Base-by-base conservation (phyloP, 2,329 filamentous ascomycete genomes). In the Aspergillus latus region DNA sequence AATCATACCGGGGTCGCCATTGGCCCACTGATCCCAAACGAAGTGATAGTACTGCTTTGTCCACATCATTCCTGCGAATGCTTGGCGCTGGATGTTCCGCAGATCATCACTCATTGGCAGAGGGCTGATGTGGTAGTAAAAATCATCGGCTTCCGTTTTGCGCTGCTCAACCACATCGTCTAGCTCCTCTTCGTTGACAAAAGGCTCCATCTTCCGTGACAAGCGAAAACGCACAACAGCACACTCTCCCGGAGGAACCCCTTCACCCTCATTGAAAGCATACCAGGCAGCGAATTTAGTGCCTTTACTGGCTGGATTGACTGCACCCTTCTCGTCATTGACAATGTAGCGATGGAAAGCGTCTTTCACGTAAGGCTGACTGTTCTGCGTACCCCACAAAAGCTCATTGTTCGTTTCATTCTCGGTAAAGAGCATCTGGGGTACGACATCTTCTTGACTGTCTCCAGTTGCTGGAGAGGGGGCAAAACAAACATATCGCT, bases 31-130 rank as follows among this genome's bases (percentile, higher is more conserved):
- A 62, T 97, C 92, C 91, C 92, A 97, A 66, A 97, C 86, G 74
- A 97, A 97, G 70, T 95, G 85, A 73, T 97, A 97, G 76, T 91
- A 90, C 73, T 97, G 93, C 74, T 97, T 97, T 61, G 89, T 95
- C 93, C 93, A 97, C 82, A 97, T 88, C 93, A 97, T 97, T 52
- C 94, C 93, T 0, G 92, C 87, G 63, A 97, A 89, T 3, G 93
- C 94, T 73, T 97, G 92, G 64, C 93, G 85, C 76, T 97, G 94
- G 64, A 97, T 94, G 73, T 95, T 97, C 64, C 92, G 88, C 57
- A 97, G 81, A 69, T 97, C 93, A 48, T 97, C 92, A 0, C 90
- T 83, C 88, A 97, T 96, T 2, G 92, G 93, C 39, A 97, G 81
- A 2, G 93, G 93, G 74, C 91, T 97, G 72, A 97, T 88, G 57